Base-by-base conservation (phyloP, 2,329 filamentous ascomycete genomes). In the Xylaria sp. region DNA sequence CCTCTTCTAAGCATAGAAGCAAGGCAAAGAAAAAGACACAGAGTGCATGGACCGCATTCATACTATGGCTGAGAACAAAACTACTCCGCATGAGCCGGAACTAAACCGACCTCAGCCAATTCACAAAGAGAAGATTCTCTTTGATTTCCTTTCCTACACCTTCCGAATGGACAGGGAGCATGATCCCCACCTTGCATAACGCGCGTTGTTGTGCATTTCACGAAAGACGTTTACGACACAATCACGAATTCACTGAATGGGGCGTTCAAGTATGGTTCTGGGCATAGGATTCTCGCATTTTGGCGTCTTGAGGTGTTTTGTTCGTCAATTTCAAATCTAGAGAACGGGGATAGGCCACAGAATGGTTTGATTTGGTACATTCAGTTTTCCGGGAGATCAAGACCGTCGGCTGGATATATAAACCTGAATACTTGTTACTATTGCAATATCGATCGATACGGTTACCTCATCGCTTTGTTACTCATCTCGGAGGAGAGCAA, bases 51-150 rank as follows among this genome's bases (percentile, higher is more conserved):
- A 89, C 86, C 8, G 85, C 84, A 25, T 90, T 91, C 73, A 82
- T 91, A 60, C 82, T 91, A 65, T 91, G 89, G 89, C 77, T 91
- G 31, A 83, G 88, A 69, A 91, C 89, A n/a, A 83, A 85, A 68
- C 79, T 88, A 39, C 78, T 88, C 56, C 81, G 83, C 7, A 77
- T 84, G 68, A 74, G 79, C 61, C 77, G 77, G 62, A 72, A 72
- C 23, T 70, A 56, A 66, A 57, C 28, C n/a, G 51, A 9, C 41
- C 48, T 13, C 28, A 20, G 12, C n/a, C 3, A 23, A 18, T 60
- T 13, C 37, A 58, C 20, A 28, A 23, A 18, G 31, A 55, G 39
- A 59, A 37, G n/a, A 46, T 23, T n/a, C 13, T 25, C 20, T 63
- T 54, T 28, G 28, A 28, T 28, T 55, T 15, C 23, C 28, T 25